A percentile compares a stretch with the other conserved stretches of the same genome.
Evolutionary conservation across 75 land plant genomes (phyloP).

Genomic region (Selaginella moellendorffii): DNA sequence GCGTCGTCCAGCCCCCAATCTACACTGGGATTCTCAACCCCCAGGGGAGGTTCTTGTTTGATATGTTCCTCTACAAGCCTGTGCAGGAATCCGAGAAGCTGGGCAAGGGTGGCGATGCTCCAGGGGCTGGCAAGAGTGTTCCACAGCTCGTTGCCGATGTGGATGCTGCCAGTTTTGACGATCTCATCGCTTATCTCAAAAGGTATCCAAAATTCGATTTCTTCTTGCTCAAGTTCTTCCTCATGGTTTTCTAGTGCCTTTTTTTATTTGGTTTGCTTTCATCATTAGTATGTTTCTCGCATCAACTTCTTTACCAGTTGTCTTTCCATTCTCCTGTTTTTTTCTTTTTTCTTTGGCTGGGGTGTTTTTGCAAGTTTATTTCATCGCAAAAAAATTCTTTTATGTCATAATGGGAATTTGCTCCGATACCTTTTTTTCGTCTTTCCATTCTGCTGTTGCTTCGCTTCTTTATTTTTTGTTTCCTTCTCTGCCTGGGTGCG

Average conservation of each 20-base stretch:
- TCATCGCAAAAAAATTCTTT: too few species aligned
- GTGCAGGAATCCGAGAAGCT: slow-evolving; percentile 34
- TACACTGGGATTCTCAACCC: slow-evolving; percentile 70
- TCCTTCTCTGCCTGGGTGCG: neutral
- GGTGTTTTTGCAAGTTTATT: neutral
- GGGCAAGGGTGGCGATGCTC: slow-evolving; percentile 28
- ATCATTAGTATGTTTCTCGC: too few species aligned
- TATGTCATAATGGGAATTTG: too few species aligned
- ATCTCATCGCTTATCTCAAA: slow-evolving; percentile 48
- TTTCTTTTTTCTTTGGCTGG: neutral
- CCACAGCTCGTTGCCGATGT: slow-evolving; percentile 55
- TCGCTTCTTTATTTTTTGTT: neutral
- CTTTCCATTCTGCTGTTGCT: neutral
- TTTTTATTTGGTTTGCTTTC: too few species aligned
- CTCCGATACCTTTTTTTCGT: neutral
- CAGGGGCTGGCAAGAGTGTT: slow-evolving; percentile 19
- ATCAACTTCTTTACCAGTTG: too few species aligned
- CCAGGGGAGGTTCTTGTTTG: slow-evolving; percentile 79
- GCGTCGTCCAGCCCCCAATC: slow-evolving; percentile 26
- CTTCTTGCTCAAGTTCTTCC: too few species aligned
- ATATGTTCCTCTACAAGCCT: slow-evolving; percentile 55
- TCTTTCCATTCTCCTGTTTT: slow-evolving; percentile 5
- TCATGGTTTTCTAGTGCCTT: too few species aligned
- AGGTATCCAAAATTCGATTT: too few species aligned
- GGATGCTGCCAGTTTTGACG: slow-evolving; percentile 46